Evolutionary conservation across 345 rosid genomes (phyloP).

Genomic region (Balakata baccata): DNA sequence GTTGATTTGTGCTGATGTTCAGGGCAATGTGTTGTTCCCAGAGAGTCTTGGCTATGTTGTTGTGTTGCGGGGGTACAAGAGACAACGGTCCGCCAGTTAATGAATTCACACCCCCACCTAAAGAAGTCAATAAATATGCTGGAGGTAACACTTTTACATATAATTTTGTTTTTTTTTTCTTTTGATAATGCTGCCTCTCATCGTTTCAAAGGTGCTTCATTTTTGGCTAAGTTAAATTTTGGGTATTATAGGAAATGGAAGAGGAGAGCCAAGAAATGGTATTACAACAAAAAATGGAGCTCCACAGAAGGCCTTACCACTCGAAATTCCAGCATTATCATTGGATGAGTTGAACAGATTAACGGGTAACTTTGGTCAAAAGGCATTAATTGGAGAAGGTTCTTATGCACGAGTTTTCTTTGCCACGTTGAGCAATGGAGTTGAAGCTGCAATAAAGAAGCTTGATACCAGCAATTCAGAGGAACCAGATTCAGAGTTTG

Average conservation of each 20-base stretch:
- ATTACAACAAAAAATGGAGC: slow-evolving; percentile 54
- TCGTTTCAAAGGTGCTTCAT: no score
- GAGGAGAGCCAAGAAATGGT: slow-evolving; percentile 67
- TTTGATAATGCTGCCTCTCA: no score
- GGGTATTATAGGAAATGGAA: slow-evolving; percentile 37
- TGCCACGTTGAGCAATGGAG: slow-evolving; percentile 51
- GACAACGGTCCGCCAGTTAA: slow-evolving; percentile 56
- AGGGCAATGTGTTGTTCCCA: not conserved
- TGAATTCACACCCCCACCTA: slow-evolving; percentile 67
- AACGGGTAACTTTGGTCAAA: slow-evolving; percentile 64
- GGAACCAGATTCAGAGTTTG: slow-evolving; percentile 77
- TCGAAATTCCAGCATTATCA: slow-evolving; percentile 63
- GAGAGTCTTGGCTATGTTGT: slow-evolving; percentile 45
- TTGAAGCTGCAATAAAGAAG: slow-evolving; percentile 74
- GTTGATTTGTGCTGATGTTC: not conserved
- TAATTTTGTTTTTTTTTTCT: no score
- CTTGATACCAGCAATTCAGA: slow-evolving; percentile 69
- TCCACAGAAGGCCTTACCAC: slow-evolving; percentile 71
- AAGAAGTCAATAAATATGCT: slow-evolving; percentile 46
- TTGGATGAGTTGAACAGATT: slow-evolving; percentile 64
- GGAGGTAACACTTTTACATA: slow-evolving; percentile 25
- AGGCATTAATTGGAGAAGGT: slow-evolving; percentile 91
- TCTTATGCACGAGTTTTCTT: slow-evolving; percentile 85
- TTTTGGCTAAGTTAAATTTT: no score
- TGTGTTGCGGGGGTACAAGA: slow-evolving; percentile 86